A percentile compares a stretch with the other conserved stretches of the same genome.
Conservation (phyloP, 2,329 filamentous ascomycete species). For the Fusarium solani-melongenae region DNA sequence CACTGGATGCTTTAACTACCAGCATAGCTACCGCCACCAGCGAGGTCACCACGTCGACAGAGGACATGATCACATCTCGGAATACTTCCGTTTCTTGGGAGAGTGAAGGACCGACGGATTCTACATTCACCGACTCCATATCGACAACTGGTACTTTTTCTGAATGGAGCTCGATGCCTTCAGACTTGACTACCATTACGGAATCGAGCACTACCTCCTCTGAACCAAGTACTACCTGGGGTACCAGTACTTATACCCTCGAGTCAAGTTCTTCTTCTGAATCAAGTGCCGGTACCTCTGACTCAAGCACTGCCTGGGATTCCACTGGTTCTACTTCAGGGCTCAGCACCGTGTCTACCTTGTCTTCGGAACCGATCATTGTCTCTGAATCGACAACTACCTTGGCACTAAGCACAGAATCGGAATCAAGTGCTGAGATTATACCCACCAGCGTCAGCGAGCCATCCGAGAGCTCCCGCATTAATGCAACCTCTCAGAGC, state of each 20-base stretch:
- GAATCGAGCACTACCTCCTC: background rate
- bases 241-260: background rate
- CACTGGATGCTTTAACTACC: background rate
- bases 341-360: background rate
- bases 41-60: background rate
- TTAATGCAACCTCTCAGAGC: background rate
- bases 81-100: background rate
- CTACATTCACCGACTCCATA: background rate
- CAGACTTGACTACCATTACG: background rate
- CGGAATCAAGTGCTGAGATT: background rate
- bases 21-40: background rate
- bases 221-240: background rate
- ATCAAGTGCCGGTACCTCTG: background rate
- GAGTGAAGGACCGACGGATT: background rate
- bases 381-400: background rate
- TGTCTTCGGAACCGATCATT: background rate
- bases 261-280: background rate
- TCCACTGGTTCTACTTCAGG: background rate
- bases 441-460: background rate
- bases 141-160: background rate
- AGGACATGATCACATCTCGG: background rate
- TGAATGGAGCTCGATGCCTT: background rate
- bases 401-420: background rate
- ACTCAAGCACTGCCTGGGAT: background rate
- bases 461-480: background rate